Evolutionary conservation across 805 yeast species (phyloP).

Genomic region (Cyberlindnera maritima): DNA sequence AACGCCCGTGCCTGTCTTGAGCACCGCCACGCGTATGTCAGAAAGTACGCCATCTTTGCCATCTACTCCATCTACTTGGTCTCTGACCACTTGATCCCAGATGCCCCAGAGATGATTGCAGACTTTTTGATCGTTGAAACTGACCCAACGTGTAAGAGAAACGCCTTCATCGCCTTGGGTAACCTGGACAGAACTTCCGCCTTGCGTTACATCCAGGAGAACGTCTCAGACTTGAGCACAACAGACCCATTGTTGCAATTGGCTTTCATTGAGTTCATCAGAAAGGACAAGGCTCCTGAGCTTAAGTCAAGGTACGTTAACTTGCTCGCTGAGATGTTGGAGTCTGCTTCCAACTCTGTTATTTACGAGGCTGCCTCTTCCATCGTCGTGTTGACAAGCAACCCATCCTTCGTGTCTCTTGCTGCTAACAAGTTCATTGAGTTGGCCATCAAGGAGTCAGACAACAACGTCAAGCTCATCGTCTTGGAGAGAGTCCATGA

Average conservation of each 20-base stretch:
- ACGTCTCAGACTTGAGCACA: constrained; percentile 53
- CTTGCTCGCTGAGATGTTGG: constrained; percentile 70
- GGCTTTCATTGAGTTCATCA: constrained; percentile 86
- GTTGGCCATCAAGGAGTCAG: constrained; percentile 88
- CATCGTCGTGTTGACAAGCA: constrained; percentile 55
- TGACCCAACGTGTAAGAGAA: constrained; percentile 92
- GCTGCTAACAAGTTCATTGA: constrained; percentile 88
- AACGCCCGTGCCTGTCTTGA: constrained; percentile 87
- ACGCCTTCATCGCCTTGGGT: constrained; percentile 87
- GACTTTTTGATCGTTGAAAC: constrained; percentile 76
- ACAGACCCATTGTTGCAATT: constrained; percentile 84
- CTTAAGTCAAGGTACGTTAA: constrained; percentile 70
- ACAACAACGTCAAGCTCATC: constrained; percentile 90
- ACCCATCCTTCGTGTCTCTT: constrained; percentile 63
- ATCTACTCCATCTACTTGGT: constrained; percentile 77
- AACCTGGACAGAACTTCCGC: constrained; percentile 84
- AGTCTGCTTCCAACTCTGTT: constrained; percentile 65
- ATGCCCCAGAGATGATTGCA: constrained; percentile 83
- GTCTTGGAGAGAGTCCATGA: constrained; percentile 83
- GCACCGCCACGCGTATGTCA: constrained; percentile 96
- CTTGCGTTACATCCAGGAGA: constrained; percentile 73
- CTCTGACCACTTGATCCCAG: constrained; percentile 87
- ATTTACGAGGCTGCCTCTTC: constrained; percentile 91
- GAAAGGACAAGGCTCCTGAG: constrained; percentile 68
- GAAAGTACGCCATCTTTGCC: constrained; percentile 95